These are phyloP conservation scores for Gardenia jasminoides DNA, from an alignment of 257 asterid genomes.

Conservation along the genomic window DNA sequence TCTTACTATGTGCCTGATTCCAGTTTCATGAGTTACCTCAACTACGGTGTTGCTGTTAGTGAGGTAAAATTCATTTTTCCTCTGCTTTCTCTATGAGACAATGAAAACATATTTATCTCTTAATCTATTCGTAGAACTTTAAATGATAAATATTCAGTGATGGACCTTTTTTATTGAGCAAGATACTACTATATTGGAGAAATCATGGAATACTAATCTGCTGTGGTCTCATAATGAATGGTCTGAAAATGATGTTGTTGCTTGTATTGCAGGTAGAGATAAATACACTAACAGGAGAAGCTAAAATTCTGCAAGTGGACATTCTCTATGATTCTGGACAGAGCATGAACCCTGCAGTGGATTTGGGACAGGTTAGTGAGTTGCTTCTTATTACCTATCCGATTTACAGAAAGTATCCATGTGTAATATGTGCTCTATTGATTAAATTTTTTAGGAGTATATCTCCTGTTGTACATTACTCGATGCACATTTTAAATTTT, in stretches of 20 bases:
- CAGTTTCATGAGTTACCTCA: conserved; percentile 41
- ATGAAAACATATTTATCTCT: not conserved
- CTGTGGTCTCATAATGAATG: not conserved
- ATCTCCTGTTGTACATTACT: not conserved
- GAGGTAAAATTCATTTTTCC: conserved; percentile 44
- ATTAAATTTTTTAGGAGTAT: not conserved
- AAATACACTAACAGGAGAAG: conserved; percentile 57
- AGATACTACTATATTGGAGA: not conserved
- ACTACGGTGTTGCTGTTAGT: conserved; percentile 65
- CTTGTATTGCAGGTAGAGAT: conserved; percentile 55
- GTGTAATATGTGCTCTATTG: not conserved
- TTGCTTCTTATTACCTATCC: not conserved
- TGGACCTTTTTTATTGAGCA: not conserved
- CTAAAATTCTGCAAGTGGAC: conserved; percentile 48
- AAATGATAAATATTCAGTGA: too few relatives aligned
- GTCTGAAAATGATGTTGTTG: not conserved
- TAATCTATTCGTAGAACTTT: too few relatives aligned
- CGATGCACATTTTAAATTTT: not conserved
- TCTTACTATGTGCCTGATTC: conserved; percentile 50
- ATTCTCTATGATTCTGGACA: conserved; percentile 79
- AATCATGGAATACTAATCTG: not conserved
- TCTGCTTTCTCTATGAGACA: not conserved
- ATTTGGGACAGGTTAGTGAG: conserved; percentile 67
- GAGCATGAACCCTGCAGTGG: conserved; percentile 78
- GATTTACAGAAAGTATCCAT: not conserved